phyloP scores from a whole-genome alignment of 345 rosid species.

The Jatropha curcas region DNA sequence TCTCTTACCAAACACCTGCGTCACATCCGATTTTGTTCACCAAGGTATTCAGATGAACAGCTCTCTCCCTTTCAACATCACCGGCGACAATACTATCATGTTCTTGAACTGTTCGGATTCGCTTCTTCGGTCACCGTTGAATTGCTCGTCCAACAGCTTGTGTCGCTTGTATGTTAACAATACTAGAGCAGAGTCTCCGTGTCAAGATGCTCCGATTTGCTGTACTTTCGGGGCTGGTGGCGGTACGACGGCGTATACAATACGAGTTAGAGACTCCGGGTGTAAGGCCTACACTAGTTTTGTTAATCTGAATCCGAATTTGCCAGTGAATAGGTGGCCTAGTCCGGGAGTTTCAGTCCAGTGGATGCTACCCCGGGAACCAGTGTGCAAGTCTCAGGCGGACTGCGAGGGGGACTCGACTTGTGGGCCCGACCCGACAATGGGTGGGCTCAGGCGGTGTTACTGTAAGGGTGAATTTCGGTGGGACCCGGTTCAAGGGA shows the following conservation, averaged over 20 bases:
- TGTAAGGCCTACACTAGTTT: conserved; percentile 52
- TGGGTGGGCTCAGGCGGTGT: conserved; percentile 31
- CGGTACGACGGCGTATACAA: conserved; percentile 37
- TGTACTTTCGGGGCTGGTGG: conserved; percentile 38
- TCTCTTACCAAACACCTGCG: conserved; percentile 37
- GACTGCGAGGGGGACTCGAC: conserved; percentile 46
- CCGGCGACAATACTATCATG: conserved; percentile 45
- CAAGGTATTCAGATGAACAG: conserved; percentile 34
- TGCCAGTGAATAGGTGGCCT: conserved; percentile 42
- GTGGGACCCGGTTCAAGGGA: conserved; percentile 44
- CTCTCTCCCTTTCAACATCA: conserved; percentile 49
- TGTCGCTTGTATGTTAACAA: conserved; percentile 42
- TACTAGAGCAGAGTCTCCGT: not conserved
- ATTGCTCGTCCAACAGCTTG: conserved; percentile 39
- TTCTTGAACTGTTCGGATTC: conserved; percentile 39
- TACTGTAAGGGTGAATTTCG: conserved; percentile 27
- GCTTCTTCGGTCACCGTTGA: conserved; percentile 40
- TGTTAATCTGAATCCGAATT: conserved; percentile 34
- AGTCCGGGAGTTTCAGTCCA: conserved; percentile 46
- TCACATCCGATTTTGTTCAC: conserved; percentile 34
- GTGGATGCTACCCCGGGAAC: conserved; percentile 45
- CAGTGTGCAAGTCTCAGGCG: conserved; percentile 34
- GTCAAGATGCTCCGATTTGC: conserved; percentile 33
- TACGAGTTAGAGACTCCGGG: conserved; percentile 33
- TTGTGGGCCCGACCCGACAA: conserved; percentile 30